A percentile compares a stretch with the other conserved stretches of the same genome.
Evolutionary conservation across 306 rosid species (phyloP).

Genomic region (Castanopsis chinensis): DNA sequence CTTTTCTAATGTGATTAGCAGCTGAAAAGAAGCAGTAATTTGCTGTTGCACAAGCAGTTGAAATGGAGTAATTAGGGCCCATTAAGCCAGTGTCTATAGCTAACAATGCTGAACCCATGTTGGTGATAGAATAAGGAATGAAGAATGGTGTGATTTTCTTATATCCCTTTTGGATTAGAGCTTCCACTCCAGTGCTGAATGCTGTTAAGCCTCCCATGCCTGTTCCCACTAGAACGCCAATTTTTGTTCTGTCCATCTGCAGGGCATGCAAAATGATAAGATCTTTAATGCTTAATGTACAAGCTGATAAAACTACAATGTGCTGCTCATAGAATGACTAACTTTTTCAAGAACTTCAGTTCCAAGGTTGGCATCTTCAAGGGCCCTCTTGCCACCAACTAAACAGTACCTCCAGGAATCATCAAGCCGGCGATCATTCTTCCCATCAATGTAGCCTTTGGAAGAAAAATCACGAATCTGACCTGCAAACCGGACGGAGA

Average conservation of each 20-base stretch:
- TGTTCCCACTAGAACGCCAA: slow-evolving; percentile 66
- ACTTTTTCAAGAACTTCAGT: slow-evolving; percentile 46
- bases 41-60: slow-evolving; percentile 81
- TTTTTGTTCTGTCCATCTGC: slow-evolving; percentile 61
- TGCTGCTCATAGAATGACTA: slow-evolving; percentile 13
- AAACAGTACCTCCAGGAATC: slow-evolving; percentile 63
- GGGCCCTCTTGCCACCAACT: slow-evolving; percentile 72
- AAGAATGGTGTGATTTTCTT: slow-evolving; percentile 54
- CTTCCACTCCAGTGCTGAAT: slow-evolving; percentile 45
- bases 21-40: slow-evolving; percentile 66
- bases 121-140: slow-evolving; percentile 55
- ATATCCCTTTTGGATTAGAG: slow-evolving; percentile 46
- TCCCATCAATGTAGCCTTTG: slow-evolving; percentile 56
- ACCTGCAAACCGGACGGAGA: slow-evolving; percentile 54
- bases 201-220: slow-evolving; percentile 68
- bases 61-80: slow-evolving; percentile 75
- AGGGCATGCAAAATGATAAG: background rate
- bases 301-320: background rate
- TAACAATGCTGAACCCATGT: slow-evolving; percentile 68
- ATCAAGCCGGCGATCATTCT: slow-evolving; percentile 54
- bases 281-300: background rate
- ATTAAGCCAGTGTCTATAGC: slow-evolving; percentile 67
- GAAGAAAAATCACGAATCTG: slow-evolving; percentile 62
- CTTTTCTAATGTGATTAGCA: slow-evolving; percentile 68
- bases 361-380: slow-evolving; percentile 71